Conservation (phyloP, 768 basidiomycete genomes). For the Symmetrospora coprosmae region DNA sequence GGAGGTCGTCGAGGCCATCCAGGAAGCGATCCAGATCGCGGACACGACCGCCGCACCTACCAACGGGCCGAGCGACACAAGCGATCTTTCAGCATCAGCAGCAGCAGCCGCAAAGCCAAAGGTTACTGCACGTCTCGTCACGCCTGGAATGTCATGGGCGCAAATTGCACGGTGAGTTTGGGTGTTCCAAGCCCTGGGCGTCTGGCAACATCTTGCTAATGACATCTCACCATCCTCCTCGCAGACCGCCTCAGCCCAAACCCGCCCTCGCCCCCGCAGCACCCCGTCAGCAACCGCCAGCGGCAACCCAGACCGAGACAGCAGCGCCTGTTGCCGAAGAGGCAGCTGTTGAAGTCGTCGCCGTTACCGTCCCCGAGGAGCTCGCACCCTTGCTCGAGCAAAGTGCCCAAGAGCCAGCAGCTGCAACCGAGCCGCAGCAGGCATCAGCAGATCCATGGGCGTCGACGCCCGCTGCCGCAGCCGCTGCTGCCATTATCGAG, state of each 20-base stretch:
- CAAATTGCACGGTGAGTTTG: conserved; percentile 4
- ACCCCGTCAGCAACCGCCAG: background rate
- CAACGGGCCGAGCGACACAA: background rate
- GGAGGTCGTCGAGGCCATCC: background rate
- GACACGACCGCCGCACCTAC: background rate
- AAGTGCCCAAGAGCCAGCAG: background rate
- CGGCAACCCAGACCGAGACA: background rate
- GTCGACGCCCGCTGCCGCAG: conserved; percentile 24
- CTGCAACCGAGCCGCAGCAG: background rate
- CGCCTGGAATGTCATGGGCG: background rate
- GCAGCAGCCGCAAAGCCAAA: background rate
- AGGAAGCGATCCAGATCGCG: background rate
- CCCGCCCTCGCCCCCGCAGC: background rate
- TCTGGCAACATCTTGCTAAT: background rate
- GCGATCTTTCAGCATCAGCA: background rate
- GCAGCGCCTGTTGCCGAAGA: background rate
- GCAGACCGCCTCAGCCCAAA: background rate
- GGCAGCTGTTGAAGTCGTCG: background rate
- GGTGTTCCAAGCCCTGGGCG: background rate
- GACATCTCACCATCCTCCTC: background rate
- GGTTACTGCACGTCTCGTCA: too few relatives aligned
- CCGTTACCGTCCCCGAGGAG: background rate
- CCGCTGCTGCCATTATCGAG: background rate
- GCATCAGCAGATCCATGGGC: conserved; percentile 29
- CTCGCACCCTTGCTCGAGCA: background rate